These are phyloP conservation scores for Agapanthus africanus DNA, from an alignment of 106 monocot genomes.

Conservation along the genomic window DNA sequence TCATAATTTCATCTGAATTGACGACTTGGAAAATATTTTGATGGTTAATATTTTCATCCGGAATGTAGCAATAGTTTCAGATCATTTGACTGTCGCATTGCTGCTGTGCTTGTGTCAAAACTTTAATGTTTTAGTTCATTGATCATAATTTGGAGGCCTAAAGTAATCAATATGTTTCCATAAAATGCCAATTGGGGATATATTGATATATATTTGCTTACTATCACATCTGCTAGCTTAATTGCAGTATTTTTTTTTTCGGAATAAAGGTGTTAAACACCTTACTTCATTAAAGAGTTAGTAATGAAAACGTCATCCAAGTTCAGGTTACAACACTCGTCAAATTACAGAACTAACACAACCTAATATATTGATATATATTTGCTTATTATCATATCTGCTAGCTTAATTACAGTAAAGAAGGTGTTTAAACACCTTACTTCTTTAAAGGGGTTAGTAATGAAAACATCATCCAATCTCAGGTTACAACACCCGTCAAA, in stretches of 20 bases:
- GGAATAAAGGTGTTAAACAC: too few relatives aligned
- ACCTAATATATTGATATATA: not conserved
- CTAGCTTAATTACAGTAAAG: too few relatives aligned
- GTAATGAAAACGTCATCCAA: too few relatives aligned
- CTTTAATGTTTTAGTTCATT: not conserved
- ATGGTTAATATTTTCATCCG: not conserved
- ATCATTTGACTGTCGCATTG: not conserved
- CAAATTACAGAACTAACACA: too few relatives aligned
- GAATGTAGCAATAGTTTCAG: not conserved
- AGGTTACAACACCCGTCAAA: too few relatives aligned
- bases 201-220: not conserved
- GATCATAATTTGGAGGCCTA: slow-evolving; percentile 2
- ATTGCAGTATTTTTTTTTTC: too few relatives aligned
- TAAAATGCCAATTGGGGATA: not conserved
- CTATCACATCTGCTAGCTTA: too few relatives aligned
- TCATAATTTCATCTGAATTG: not conserved
- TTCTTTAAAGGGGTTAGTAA: too few relatives aligned
- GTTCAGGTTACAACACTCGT: too few relatives aligned
- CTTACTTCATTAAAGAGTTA: too few relatives aligned
- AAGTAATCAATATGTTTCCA: not conserved
- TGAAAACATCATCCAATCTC: too few relatives aligned
- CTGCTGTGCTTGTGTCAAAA: not conserved
- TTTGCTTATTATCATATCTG: not conserved
- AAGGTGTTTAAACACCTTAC: too few relatives aligned
- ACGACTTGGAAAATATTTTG: not conserved